Evolutionary conservation across 768 basidiomycete genomes (phyloP), one percentile per base, ranked within the genome.

Genomic region (Pulveroboletus sp.): DNA sequence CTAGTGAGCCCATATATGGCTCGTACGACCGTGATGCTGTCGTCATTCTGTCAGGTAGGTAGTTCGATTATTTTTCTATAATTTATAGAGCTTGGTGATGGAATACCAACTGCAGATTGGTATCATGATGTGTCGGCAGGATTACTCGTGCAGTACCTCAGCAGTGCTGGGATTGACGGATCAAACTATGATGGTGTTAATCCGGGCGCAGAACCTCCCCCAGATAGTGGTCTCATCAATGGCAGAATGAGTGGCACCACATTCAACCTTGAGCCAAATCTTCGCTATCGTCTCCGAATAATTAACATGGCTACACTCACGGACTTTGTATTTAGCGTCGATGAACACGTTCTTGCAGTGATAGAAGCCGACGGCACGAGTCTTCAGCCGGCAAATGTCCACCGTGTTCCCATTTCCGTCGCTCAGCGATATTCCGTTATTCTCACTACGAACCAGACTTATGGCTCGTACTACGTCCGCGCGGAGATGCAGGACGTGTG

Each of bases 341-440:
- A 79, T 46, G 56, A 52, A 9, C 79, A 80, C 51, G 60, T 67
- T 1, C 71, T 80, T 28, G 70, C 70, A 6, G 68, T 80, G 42
- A 64, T 79, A 47, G 77, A 78, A 48, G 75, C 71, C 3, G 79
- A 80, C 41, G 78, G 77, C 26, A 76, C 68, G 4, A 63, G 66
- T 26, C 63, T 80, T 39, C 51, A 60, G 18, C 74, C 76, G 1
- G 67, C 65, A 38, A 37, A 50, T 12, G 76, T 77, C 9, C 56
- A 71, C 15, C 67, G 71, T 11, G 58, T 80, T 47, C 64, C 65
- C 3, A 44, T 79, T 48, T 69, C 69, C 24, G 68, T 78, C 38
- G 78, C 76, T 2, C 78, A 79, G 64, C 70, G 78, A 38, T 77
- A 78, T 57, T 73, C 71, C n/a, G 77, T 74, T 31, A 65, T 80